Conservation (phyloP, 192 early-diverging fungal species). For the Backusella morwellensis region DNA sequence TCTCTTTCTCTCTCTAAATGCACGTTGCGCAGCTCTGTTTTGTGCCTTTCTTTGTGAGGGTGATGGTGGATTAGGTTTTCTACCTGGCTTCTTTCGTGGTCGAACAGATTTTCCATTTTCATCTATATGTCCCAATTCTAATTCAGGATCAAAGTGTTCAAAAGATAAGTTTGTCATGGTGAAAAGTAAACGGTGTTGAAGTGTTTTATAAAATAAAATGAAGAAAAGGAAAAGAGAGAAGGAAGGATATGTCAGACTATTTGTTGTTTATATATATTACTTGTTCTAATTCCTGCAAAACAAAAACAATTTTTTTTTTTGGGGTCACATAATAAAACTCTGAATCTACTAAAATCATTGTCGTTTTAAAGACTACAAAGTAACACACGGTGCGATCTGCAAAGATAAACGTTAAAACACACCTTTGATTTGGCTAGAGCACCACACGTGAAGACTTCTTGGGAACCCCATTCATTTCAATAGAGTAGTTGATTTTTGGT, state of each 20-base stretch:
- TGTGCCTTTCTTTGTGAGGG: conserved; percentile 66
- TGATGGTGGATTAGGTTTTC: conserved; percentile 59
- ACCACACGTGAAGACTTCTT: conserved; percentile 1
- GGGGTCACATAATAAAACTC: neutral
- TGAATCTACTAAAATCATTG: neutral
- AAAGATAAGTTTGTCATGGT: conserved; percentile 15
- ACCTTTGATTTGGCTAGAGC: neutral
- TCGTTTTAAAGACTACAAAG: neutral
- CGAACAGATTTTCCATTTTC: conserved; percentile 35
- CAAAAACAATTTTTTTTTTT: neutral
- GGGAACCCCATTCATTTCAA: conserved; percentile 3
- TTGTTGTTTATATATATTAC: neutral
- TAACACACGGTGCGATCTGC: neutral
- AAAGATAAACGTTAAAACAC: neutral
- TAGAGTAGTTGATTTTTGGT: neutral
- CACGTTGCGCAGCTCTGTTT: conserved; percentile 86
- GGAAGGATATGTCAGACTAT: neutral
- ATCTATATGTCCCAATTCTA: conserved; percentile 13
- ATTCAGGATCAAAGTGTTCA: conserved; percentile 31
- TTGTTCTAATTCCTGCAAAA: neutral
- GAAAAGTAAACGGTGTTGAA: no score
- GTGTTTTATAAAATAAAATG: no score
- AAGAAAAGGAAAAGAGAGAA: neutral
- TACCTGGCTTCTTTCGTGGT: conserved; percentile 54
- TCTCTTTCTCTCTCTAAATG: conserved; percentile 85